These are phyloP conservation scores for Kuraishia piskuri DNA, from an alignment of 805 yeast species.

Conservation along the genomic window DNA sequence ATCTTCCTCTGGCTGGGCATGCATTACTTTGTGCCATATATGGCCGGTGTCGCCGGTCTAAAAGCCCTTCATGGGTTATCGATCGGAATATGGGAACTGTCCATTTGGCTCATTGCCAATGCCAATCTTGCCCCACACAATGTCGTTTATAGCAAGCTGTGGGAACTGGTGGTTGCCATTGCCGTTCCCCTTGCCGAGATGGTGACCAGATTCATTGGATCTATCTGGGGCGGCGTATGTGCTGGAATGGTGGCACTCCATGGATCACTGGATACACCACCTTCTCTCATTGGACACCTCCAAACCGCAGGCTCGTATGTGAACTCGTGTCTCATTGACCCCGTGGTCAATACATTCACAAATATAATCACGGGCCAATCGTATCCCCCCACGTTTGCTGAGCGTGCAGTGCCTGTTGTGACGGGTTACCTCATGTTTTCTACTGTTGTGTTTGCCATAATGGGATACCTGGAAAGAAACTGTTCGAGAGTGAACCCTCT, in stretches of 20 bases:
- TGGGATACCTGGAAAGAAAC: constrained; percentile 18
- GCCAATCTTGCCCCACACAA: not conserved
- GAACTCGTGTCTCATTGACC: not conserved
- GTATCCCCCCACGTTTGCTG: not conserved
- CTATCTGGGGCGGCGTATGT: too few species aligned
- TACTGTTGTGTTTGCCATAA: constrained; percentile 5
- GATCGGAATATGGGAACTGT: not conserved
- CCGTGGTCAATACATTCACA: not conserved
- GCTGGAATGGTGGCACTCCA: too few species aligned
- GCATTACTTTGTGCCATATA: not conserved
- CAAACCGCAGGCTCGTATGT: not conserved
- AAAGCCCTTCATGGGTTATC: not conserved
- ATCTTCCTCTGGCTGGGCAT: not conserved
- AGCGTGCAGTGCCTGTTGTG: constrained; percentile 3
- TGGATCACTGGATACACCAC: too few species aligned
- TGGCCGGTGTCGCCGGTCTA: not conserved
- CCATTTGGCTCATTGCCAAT: not conserved
- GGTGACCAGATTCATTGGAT: too few species aligned
- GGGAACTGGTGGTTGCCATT: too few species aligned
- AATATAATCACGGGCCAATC: not conserved
- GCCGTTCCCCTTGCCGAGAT: not conserved
- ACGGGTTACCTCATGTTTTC: constrained; percentile 14
- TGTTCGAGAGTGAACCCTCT: constrained; percentile 33
- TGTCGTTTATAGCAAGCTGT: not conserved
- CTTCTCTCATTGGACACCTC: too few species aligned